These are phyloP conservation scores for Colletotrichum musicola DNA, from an alignment of 2,329 filamentous ascomycete genomes.

Conservation along the genomic window DNA sequence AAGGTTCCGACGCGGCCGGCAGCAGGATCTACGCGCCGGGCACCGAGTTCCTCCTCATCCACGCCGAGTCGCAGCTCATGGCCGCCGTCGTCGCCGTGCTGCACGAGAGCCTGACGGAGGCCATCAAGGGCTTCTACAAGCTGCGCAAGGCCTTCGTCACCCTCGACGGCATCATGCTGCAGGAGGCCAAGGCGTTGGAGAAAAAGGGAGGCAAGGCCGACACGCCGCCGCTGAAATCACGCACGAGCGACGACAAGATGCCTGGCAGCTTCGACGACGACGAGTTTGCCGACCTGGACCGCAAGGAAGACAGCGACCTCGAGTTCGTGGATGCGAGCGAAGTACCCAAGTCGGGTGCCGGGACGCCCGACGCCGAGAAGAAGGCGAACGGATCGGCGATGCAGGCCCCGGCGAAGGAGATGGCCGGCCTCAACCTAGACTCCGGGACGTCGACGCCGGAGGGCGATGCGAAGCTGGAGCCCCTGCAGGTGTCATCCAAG, in stretches of 20 bases:
- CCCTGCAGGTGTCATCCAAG: conserved; percentile 29
- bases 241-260: conserved; percentile 49
- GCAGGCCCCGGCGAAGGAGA: conserved; percentile 16
- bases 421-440: conserved; percentile 31
- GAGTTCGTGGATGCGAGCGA: conserved; percentile 72
- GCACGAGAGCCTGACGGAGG: conserved; percentile 93
- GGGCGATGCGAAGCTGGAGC: conserved; percentile 28
- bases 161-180: conserved; percentile 81
- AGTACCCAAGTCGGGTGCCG: conserved; percentile 52
- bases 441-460: conserved; percentile 31
- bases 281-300: conserved; percentile 48
- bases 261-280: conserved; percentile 53
- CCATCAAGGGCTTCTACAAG: conserved; percentile 92
- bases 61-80: conserved; percentile 91
- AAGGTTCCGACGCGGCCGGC: conserved; percentile 36
- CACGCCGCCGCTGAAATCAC: conserved; percentile 35
- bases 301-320: conserved; percentile 51
- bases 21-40: conserved; percentile 80
- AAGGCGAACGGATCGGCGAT: conserved; percentile 46
- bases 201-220: conserved; percentile 40
- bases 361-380: conserved; percentile 64
- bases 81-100: conserved; percentile 87
- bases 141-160: conserved; percentile 89
- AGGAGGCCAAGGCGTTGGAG: conserved; percentile 69
- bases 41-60: conserved; percentile 86